Conservation (phyloP, 2,329 filamentous ascomycete genomes). For the Hypoxylon sp. region DNA sequence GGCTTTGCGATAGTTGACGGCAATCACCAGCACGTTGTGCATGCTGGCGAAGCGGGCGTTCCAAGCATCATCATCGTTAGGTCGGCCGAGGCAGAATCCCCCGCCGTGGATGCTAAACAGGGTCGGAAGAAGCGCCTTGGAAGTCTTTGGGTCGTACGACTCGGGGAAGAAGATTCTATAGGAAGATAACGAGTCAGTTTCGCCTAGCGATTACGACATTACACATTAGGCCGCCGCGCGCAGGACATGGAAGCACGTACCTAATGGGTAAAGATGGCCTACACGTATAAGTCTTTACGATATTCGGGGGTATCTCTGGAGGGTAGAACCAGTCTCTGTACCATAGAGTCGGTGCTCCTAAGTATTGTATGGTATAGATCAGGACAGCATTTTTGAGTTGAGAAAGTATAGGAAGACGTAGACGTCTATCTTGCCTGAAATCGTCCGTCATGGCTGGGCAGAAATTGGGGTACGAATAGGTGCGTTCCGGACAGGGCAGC, state of each 20-base stretch:
- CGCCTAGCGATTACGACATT: not conserved
- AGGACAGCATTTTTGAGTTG: slow-evolving; percentile 22
- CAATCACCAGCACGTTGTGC: slow-evolving; percentile 57
- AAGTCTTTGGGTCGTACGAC: slow-evolving; percentile 45
- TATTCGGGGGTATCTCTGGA: slow-evolving; percentile 45
- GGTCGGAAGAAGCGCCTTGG: slow-evolving; percentile 50
- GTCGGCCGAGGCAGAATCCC: slow-evolving; percentile 55
- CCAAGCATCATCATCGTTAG: slow-evolving; percentile 55
- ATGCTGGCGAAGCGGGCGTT: slow-evolving; percentile 54
- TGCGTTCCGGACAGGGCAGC: not conserved
- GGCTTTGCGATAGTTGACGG: slow-evolving; percentile 58
- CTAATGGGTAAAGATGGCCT: slow-evolving; percentile 51
- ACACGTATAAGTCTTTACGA: slow-evolving; percentile 53
- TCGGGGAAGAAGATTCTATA: slow-evolving; percentile 53
- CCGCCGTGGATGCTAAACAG: slow-evolving; percentile 60
- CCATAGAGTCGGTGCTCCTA: slow-evolving; percentile 41
- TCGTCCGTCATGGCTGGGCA: slow-evolving; percentile 1
- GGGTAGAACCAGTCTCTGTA: slow-evolving; percentile 46
- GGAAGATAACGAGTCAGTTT: slow-evolving; percentile 11
- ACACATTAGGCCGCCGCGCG: not conserved
- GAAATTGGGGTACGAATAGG: not conserved
- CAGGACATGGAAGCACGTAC: slow-evolving; percentile 35
- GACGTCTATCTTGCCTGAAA: slow-evolving; percentile 17
- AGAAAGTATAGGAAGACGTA: slow-evolving; percentile 25
- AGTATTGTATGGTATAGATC: slow-evolving; percentile 45